Evolutionary conservation across 2,329 filamentous ascomycete species (phyloP).

Genomic region (Fusarium falciforme): DNA sequence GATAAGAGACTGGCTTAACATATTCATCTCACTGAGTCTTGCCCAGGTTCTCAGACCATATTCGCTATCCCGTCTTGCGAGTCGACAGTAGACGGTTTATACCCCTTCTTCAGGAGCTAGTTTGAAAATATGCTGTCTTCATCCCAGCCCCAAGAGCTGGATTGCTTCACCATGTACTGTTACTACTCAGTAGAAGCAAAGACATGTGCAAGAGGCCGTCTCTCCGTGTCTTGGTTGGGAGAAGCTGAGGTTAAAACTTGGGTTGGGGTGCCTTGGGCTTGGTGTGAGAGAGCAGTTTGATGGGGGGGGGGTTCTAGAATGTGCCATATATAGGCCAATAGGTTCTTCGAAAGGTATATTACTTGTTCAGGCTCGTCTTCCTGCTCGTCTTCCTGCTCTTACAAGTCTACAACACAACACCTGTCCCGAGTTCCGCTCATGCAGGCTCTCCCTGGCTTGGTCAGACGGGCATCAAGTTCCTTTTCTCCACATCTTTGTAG

Average conservation of each 20-base stretch:
- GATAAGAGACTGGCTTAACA: background rate
- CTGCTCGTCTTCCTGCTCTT: background rate
- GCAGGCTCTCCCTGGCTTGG: background rate
- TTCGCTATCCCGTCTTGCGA: background rate
- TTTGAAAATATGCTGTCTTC: background rate
- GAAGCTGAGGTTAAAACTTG: background rate
- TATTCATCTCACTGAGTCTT: too few relatives aligned
- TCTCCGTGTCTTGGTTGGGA: background rate
- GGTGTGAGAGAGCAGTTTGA: background rate
- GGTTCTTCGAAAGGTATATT: background rate
- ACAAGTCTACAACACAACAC: background rate
- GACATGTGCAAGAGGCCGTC: background rate
- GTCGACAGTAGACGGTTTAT: background rate
- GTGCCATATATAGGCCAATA: background rate
- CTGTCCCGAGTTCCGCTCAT: background rate
- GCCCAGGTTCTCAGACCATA: background rate
- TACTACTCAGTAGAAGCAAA: background rate
- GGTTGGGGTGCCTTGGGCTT: background rate
- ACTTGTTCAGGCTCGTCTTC: background rate
- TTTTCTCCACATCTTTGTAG: background rate
- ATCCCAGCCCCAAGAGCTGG: background rate
- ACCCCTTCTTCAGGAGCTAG: background rate
- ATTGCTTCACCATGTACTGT: background rate
- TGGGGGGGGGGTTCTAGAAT: background rate
- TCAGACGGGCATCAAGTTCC: background rate